Base-by-base conservation (phyloP, 108 stramenopile genomes). In the Conticribra guillardii region DNA sequence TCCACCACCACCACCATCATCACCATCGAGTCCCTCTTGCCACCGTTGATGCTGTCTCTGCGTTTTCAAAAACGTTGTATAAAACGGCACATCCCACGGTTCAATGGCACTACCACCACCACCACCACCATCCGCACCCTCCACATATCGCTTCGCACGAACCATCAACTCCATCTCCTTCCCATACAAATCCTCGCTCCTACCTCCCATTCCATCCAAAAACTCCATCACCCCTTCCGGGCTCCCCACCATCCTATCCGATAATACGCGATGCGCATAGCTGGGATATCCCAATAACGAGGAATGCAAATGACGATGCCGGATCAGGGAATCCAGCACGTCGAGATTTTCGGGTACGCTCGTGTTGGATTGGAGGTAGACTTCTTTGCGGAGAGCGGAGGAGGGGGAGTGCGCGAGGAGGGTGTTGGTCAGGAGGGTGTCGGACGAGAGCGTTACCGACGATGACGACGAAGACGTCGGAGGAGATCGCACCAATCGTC, bases 31-130 rank as follows among this genome's bases (percentile, higher is more conserved):
- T 19, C 60, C 60, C 32, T 73, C 64, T 37, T 67, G 31, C 59
- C 69, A 71, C 49, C 77, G 34, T 41, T 28, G 33, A 49, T 54
- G 32, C 51, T 76, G 74, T 27, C 74, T 54, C 49, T 85, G 88
- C 3, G 87, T 76, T 66, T 91, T 87, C 30, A 94, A 16, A 4
- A 86, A 31, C 19, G 69, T 73, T 26, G 82, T 81, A 64, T 92
- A 96, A 76, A 75, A 96, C 2, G 87, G 79, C 0, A 96, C 60
- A 73, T 98, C 97, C 97, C 97, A 98, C 7, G 96, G 83, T 67
- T 96, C 77, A 23, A 94, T 70, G 15, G 54, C 48, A 26, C 55
- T 48, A 19, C 28, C 58, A 9, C 63, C n/a, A 41, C 32, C 30
- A 9, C 37, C 37, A 5, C 37, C 37, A 11, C 37, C 37, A 11